Evolutionary conservation across 306 rosid genomes (phyloP).

Genomic region (Dicorynia guianensis): DNA sequence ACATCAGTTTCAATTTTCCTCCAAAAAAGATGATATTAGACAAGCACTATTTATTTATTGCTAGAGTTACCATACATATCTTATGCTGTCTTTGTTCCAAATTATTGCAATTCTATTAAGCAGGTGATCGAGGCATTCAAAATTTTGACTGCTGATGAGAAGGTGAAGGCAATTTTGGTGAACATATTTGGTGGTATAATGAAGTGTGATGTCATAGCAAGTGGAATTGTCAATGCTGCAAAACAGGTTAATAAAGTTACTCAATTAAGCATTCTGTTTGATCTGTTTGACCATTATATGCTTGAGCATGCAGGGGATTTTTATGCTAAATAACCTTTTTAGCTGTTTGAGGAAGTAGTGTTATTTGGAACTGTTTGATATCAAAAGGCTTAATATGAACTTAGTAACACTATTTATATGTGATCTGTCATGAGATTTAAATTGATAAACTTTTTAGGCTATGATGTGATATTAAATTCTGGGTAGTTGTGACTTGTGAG

Average conservation of each 20-base stretch:
- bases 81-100: slow-evolving; percentile 26
- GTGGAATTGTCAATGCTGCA: slow-evolving; percentile 99
- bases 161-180: slow-evolving; percentile 97
- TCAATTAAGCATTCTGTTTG: slow-evolving; percentile 8
- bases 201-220: slow-evolving; percentile 97
- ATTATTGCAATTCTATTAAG: slow-evolving; percentile 34
- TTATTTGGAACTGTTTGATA: slow-evolving; percentile 17
- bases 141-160: slow-evolving; percentile 94
- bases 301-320: slow-evolving; percentile 13
- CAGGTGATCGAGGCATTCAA: slow-evolving; percentile 98
- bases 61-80: slow-evolving; percentile 23
- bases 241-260: slow-evolving; percentile 63
- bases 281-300: slow-evolving; percentile 22
- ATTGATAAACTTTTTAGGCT: slow-evolving; percentile 22
- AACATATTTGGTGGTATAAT: slow-evolving; percentile 98
- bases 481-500: slow-evolving; percentile 3
- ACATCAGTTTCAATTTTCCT: slow-evolving; percentile 14
- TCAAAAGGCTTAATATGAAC: slow-evolving; percentile 1
- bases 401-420: slow-evolving; percentile 9
- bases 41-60: slow-evolving; percentile 8
- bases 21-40: neutral
- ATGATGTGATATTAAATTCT: slow-evolving; percentile 22
- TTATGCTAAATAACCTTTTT: neutral
- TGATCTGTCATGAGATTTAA: slow-evolving; percentile 22
- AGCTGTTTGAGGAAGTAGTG: slow-evolving; percentile 6